These are phyloP conservation scores for Hypoxylon sp. DNA, from an alignment of 2,329 filamentous ascomycete genomes.

Conservation along the genomic window DNA sequence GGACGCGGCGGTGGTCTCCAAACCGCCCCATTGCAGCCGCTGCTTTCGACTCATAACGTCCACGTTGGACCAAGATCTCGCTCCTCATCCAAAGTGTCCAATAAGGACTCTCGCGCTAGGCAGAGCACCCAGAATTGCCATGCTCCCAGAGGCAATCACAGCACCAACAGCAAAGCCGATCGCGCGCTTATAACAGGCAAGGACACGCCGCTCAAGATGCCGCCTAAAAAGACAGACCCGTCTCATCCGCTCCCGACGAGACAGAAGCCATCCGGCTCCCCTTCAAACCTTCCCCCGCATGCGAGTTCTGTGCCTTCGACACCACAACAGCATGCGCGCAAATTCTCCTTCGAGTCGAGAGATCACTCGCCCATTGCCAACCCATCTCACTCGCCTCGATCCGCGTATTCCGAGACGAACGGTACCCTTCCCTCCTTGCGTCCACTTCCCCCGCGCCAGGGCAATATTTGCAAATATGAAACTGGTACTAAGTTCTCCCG, in stretches of 20 bases:
- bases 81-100: slow-evolving; percentile 68
- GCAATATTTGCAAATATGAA: slow-evolving; percentile 87
- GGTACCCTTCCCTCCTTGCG: slow-evolving; percentile 74
- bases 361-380: slow-evolving; percentile 81
- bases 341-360: slow-evolving; percentile 80
- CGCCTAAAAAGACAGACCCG: slow-evolving; percentile 53
- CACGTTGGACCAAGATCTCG: slow-evolving; percentile 65
- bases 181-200: slow-evolving; percentile 69
- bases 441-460: slow-evolving; percentile 65
- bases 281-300: slow-evolving; percentile 64
- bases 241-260: slow-evolving; percentile 39
- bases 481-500: slow-evolving; percentile 82
- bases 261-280: slow-evolving; percentile 47
- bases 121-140: slow-evolving; percentile 63
- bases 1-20: slow-evolving; percentile 64
- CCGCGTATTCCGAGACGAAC: slow-evolving; percentile 88
- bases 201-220: slow-evolving; percentile 61
- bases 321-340: slow-evolving; percentile 85
- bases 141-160: slow-evolving; percentile 70
- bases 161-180: slow-evolving; percentile 66
- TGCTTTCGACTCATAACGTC: slow-evolving; percentile 64
- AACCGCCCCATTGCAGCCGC: slow-evolving; percentile 62
- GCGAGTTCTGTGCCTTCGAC: slow-evolving; percentile 94
- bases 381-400: slow-evolving; percentile 85
- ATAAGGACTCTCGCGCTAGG: slow-evolving; percentile 60